Conservation (phyloP, 345 rosid genomes). For the Moricandia arvensis region DNA sequence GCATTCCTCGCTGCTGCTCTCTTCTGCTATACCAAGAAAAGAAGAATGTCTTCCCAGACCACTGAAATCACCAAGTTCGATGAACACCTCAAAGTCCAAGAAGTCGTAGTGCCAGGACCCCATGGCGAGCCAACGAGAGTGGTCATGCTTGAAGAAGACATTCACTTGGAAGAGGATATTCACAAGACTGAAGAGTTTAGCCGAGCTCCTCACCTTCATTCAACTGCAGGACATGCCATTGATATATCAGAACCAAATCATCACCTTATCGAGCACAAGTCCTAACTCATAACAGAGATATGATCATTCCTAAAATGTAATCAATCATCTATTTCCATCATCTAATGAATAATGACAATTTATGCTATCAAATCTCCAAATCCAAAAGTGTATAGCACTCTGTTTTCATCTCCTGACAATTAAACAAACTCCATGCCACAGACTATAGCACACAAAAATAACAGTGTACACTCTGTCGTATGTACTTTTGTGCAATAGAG, state of each 20-base stretch:
- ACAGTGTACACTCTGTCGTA: background rate
- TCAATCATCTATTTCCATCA: constrained; percentile 1
- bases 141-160: constrained; percentile 52
- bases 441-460: background rate
- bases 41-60: constrained; percentile 40
- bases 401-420: background rate
- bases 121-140: constrained; percentile 45
- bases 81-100: constrained; percentile 53
- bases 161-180: constrained; percentile 45
- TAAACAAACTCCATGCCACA: background rate
- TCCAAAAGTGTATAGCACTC: background rate
- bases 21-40: constrained; percentile 51
- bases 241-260: constrained; percentile 32
- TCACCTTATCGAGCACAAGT: constrained; percentile 37
- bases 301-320: background rate
- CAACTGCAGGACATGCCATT: constrained; percentile 30
- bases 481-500: background rate
- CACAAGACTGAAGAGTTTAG: constrained; percentile 34
- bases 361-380: background rate
- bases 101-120: constrained; percentile 50
- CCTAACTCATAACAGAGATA: constrained; percentile 20
- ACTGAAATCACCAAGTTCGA: constrained; percentile 45
- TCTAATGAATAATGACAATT: background rate
- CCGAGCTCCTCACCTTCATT: constrained; percentile 26
- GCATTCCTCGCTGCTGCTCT: constrained; percentile 64